A percentile compares a stretch with the other conserved stretches of the same genome.
Evolutionary conservation across 2,329 filamentous ascomycete genomes (phyloP).

Genomic region (Pseudogymnoascus sp.): DNA sequence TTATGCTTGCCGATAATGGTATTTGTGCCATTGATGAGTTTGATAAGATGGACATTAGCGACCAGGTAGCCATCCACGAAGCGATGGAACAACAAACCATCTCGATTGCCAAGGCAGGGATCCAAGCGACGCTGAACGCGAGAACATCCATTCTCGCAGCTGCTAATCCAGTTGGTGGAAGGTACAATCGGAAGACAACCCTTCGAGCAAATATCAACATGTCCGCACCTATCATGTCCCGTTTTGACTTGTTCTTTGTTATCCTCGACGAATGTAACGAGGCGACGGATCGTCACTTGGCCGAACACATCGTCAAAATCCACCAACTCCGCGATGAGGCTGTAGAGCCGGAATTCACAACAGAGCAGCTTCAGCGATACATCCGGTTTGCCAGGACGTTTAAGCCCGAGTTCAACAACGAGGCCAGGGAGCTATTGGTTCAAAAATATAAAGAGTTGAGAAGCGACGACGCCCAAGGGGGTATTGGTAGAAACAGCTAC

Average conservation of each 20-base stretch:
- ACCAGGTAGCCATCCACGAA: constrained; percentile 98
- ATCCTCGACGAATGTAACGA: constrained; percentile 96
- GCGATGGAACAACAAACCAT: constrained; percentile 99
- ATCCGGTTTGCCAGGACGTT: constrained; percentile 95
- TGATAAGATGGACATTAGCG: constrained; percentile 97
- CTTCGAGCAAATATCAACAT: constrained; percentile 96
- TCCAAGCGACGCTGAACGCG: constrained; percentile 94
- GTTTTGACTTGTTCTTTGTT: constrained; percentile 98
- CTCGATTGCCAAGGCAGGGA: constrained; percentile 95
- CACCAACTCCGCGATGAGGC: constrained; percentile 90
- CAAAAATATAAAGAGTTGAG: constrained; percentile 93
- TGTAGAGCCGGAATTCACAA: constrained; percentile 86
- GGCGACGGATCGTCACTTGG: constrained; percentile 78
- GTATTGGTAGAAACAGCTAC: constrained; percentile 90
- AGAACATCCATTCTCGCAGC: constrained; percentile 92
- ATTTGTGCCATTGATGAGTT: constrained; percentile 99
- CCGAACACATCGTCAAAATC: constrained; percentile 88
- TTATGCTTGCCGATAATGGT: constrained; percentile 95
- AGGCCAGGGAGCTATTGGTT: constrained; percentile 78
- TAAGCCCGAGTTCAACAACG: constrained; percentile 81
- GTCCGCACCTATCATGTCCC: constrained; percentile 97
- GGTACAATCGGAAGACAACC: constrained; percentile 96
- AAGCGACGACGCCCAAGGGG: constrained; percentile 87
- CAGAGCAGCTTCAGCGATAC: constrained; percentile 92
- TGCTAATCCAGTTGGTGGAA: constrained; percentile 88